Conservation (phyloP, 106 monocot species). For the Dendrobium huoshanense region DNA sequence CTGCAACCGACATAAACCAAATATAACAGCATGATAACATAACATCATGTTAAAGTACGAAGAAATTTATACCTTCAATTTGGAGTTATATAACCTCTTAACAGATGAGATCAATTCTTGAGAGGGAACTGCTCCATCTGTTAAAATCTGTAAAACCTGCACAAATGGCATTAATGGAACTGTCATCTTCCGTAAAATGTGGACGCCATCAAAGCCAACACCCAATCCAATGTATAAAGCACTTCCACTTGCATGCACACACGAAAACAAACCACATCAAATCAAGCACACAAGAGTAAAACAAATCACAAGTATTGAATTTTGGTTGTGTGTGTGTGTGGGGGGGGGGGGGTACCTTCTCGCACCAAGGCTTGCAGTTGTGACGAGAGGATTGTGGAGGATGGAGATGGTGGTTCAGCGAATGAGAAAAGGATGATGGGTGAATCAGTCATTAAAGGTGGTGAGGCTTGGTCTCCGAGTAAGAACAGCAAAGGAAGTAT, state of each 20-base stretch:
- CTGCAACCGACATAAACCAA: constrained; percentile 43
- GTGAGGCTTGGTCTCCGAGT: no score
- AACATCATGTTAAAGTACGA: background rate
- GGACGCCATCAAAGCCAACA: background rate
- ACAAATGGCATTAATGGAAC: background rate
- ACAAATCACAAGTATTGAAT: background rate
- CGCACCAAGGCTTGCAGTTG: no score
- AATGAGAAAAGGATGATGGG: no score
- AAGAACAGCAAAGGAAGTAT: no score
- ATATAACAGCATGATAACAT: constrained; percentile 3
- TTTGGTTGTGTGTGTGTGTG: no score
- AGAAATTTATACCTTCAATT: constrained; percentile 48
- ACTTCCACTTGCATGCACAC: background rate
- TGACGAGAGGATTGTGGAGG: no score
- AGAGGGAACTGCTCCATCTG: constrained; percentile 61
- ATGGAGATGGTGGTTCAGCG: no score
- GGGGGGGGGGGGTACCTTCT: no score
- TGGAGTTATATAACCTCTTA: constrained; percentile 57
- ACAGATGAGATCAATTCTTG: constrained; percentile 63
- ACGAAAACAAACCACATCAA: background rate
- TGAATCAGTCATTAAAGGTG: no score
- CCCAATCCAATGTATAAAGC: background rate
- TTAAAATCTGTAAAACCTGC: constrained; percentile 81
- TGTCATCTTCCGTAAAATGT: background rate
- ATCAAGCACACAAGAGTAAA: background rate